Conservation (phyloP, 2,329 filamentous ascomycete genomes). For the Ophiostoma ips region DNA sequence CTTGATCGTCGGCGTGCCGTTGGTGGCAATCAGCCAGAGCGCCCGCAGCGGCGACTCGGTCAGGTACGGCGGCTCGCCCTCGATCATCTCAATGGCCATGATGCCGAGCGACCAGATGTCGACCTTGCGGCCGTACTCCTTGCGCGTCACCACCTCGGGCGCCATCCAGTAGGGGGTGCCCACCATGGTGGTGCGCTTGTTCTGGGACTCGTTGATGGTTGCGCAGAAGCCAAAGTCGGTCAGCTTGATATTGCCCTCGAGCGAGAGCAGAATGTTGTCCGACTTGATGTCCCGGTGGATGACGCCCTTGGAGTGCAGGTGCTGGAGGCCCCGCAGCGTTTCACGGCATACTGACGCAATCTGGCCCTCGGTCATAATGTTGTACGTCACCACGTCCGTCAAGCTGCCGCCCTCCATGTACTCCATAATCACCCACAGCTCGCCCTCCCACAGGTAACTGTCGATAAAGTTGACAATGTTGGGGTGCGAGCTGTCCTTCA, state of each 20-base stretch:
- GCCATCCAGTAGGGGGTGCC: conserved; percentile 99
- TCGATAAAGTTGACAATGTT: conserved; percentile 99
- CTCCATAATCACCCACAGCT: conserved; percentile 99
- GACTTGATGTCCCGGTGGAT: conserved; percentile 99
- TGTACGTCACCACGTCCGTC: conserved; percentile 97
- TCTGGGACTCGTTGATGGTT: conserved; percentile 92
- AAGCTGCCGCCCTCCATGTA: conserved; percentile 98
- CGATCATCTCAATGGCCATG: conserved; percentile 99
- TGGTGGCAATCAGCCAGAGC: conserved; percentile 91
- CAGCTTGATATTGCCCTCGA: conserved; percentile 93
- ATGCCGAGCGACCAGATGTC: conserved; percentile 98
- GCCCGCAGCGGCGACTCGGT: conserved; percentile 89
- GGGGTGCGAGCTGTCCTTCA: conserved; percentile 97
- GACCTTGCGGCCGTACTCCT: conserved; percentile 96
- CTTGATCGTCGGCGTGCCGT: conserved; percentile 89
- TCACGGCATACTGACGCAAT: conserved; percentile 93
- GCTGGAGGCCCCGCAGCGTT: conserved; percentile 81
- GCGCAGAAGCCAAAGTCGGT: conserved; percentile 98
- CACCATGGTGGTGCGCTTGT: conserved; percentile 97
- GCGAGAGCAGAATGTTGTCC: conserved; percentile 87
- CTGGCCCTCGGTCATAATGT: conserved; percentile 97
- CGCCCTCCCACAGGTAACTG: conserved; percentile 77
- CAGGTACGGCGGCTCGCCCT: conserved; percentile 92
- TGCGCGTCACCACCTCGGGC: conserved; percentile 89
- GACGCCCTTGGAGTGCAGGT: conserved; percentile 92